These are phyloP conservation scores for Candida boleticola DNA, from an alignment of 805 yeast genomes.

Conservation along the genomic window DNA sequence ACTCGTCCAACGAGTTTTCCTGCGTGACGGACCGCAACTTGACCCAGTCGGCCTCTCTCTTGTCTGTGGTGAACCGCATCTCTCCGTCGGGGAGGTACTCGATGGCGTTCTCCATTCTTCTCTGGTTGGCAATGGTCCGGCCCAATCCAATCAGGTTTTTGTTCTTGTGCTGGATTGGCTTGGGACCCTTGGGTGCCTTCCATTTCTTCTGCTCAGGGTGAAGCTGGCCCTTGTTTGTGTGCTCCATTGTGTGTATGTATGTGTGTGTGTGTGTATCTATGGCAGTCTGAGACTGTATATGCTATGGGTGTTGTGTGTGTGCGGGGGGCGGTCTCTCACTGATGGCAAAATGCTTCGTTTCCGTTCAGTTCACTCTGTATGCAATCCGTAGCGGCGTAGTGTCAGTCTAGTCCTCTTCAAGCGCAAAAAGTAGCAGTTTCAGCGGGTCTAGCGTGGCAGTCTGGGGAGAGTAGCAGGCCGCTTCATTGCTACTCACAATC, in stretches of 20 bases:
- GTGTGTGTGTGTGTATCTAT: no score
- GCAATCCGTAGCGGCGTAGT: no score
- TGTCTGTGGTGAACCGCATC: conserved; percentile 82
- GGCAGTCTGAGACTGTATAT: no score
- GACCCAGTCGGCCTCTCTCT: conserved; percentile 85
- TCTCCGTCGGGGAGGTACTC: conserved; percentile 82
- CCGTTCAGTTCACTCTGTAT: no score
- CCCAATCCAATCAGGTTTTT: conserved; percentile 86
- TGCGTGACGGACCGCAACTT: conserved; percentile 92
- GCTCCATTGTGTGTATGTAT: conserved; percentile 23
- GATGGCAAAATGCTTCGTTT: no score
- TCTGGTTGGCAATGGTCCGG: conserved; percentile 72
- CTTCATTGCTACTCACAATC: no score
- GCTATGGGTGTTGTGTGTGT: neutral
- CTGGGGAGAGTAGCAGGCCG: no score
- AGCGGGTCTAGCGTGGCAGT: no score
- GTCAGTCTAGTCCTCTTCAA: no score
- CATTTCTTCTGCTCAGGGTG: conserved; percentile 62
- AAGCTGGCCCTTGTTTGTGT: conserved; percentile 37
- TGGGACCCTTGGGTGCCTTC: conserved; percentile 91
- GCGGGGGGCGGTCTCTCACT: neutral
- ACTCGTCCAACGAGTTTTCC: conserved; percentile 90
- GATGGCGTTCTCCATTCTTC: conserved; percentile 65
- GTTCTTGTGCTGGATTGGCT: conserved; percentile 80
- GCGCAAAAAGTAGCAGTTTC: no score